A percentile compares a stretch with the other conserved stretches of the same genome.
These are phyloP conservation scores for Xylariaceae sp. DNA, from an alignment of 2,329 filamentous ascomycete species.

Conservation along the genomic window DNA sequence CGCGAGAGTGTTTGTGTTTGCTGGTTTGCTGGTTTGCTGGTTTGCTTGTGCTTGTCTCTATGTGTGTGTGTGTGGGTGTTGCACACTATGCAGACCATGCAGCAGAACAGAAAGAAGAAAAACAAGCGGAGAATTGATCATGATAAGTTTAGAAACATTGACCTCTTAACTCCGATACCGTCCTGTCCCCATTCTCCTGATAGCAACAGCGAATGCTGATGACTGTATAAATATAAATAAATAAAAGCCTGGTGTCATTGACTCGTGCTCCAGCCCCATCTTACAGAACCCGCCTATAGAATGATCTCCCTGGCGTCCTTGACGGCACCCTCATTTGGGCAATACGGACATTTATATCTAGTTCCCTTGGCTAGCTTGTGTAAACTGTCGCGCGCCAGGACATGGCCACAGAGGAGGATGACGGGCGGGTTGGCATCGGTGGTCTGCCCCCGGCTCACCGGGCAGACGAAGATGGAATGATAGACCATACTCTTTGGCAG, in stretches of 20 bases:
- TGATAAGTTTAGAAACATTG: too few relatives aligned
- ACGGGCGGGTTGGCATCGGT: conserved; percentile 91
- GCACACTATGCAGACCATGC: too few relatives aligned
- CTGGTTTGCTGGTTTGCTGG: too few relatives aligned
- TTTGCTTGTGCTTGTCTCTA: too few relatives aligned
- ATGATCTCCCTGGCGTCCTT: conserved; percentile 71
- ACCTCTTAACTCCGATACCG: too few relatives aligned
- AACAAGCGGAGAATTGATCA: too few relatives aligned
- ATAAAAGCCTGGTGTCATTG: conserved; percentile 7
- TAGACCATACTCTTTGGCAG: conserved; percentile 62
- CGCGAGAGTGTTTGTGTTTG: too few relatives aligned
- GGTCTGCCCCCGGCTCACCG: conserved; percentile 92
- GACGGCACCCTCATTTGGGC: conserved; percentile 73
- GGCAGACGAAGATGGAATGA: conserved; percentile 96
- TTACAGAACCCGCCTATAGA: conserved; percentile 38
- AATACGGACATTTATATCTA: conserved; percentile 94
- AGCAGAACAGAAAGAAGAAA: too few relatives aligned
- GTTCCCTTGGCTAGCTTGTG: conserved; percentile 71
- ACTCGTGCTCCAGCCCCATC: not conserved
- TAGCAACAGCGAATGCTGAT: too few relatives aligned
- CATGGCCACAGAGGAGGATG: conserved; percentile 95
- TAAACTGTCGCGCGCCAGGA: conserved; percentile 80
- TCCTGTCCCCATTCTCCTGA: too few relatives aligned
- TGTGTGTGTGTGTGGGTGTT: too few relatives aligned
- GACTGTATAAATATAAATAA: not conserved